Conservation (phyloP, 2,329 filamentous ascomycete genomes). For the Diaporthe destruens region DNA sequence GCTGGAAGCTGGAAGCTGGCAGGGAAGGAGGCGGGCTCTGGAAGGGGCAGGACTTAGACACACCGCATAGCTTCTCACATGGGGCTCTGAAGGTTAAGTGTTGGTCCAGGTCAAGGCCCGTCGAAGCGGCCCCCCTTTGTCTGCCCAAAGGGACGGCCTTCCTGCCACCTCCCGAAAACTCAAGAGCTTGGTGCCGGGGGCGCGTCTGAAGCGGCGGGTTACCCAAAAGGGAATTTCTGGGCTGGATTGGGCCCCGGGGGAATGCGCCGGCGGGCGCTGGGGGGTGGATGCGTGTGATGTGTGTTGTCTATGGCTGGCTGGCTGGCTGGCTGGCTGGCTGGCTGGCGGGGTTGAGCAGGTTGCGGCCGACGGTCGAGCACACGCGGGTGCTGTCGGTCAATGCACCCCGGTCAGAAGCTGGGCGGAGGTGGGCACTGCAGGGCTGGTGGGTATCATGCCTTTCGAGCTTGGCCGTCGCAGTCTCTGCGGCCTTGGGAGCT, state of each 20-base stretch:
- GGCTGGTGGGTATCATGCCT: slow-evolving; percentile 27
- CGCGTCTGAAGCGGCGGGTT: slow-evolving; percentile 18
- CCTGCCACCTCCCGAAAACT: slow-evolving; percentile 40
- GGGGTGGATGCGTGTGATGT: neutral
- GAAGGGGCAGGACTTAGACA: slow-evolving; percentile 37
- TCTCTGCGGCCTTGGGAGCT: neutral
- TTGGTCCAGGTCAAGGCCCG: slow-evolving; percentile 28
- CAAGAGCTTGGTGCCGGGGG: slow-evolving; percentile 36
- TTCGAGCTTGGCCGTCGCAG: slow-evolving; percentile 23
- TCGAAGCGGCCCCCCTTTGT: slow-evolving; percentile 38
- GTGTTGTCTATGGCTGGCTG: neutral
- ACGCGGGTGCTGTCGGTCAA: slow-evolving; percentile 23
- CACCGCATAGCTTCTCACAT: slow-evolving; percentile 43
- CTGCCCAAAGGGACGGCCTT: slow-evolving; percentile 29
- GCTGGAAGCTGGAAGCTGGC: slow-evolving; percentile 2
- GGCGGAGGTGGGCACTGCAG: slow-evolving; percentile 21
- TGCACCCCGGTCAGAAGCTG: slow-evolving; percentile 27
- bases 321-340: too few relatives aligned
- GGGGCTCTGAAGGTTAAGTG: slow-evolving; percentile 2
- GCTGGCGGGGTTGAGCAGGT: slow-evolving; percentile 26
- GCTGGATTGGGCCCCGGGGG: slow-evolving; percentile 1
- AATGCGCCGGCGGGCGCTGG: slow-evolving; percentile 19
- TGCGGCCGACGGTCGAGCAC: slow-evolving; percentile 29
- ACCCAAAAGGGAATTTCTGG: slow-evolving; percentile 9
- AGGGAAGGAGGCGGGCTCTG: neutral